These are phyloP conservation scores for Dactylorhiza incarnata DNA, from an alignment of 106 monocot species.

Conservation along the genomic window DNA sequence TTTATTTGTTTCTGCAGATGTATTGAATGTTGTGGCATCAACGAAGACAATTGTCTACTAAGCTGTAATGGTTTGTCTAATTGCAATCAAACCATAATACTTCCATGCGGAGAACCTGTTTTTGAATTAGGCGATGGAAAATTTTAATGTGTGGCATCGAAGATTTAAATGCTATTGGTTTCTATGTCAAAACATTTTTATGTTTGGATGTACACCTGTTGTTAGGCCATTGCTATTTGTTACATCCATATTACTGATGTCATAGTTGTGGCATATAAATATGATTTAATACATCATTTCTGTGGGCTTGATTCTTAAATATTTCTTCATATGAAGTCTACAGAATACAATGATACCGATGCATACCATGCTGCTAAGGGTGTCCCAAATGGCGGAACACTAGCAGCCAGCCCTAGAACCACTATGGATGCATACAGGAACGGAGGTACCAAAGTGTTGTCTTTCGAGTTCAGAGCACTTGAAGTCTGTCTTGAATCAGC, in stretches of 20 bases:
- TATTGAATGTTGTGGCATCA: background rate
- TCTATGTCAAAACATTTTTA: background rate
- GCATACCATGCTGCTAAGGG: conserved; percentile 10
- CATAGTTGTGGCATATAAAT: background rate
- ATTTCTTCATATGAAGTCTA: conserved; percentile 7
- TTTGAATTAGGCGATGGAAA: background rate
- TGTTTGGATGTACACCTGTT: background rate
- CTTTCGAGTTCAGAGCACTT: conserved; percentile 31
- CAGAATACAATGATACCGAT: conserved; percentile 14
- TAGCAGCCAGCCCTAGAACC: conserved; percentile 10
- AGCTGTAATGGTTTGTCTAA: background rate
- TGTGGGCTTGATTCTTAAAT: background rate
- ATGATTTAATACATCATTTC: background rate
- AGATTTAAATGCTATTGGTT: background rate
- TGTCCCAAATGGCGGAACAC: conserved; percentile 2
- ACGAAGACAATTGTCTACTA: background rate
- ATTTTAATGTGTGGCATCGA: background rate
- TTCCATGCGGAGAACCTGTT: background rate
- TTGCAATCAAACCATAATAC: background rate
- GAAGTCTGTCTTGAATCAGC: conserved; percentile 38
- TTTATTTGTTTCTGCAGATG: background rate
- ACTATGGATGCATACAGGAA: conserved; percentile 6
- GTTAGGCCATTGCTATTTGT: background rate
- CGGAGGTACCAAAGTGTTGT: conserved; percentile 16
- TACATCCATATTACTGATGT: background rate